phyloP scores from a whole-genome alignment of 2,329 filamentous ascomycete species.

The Colletotrichum aenigma region DNA sequence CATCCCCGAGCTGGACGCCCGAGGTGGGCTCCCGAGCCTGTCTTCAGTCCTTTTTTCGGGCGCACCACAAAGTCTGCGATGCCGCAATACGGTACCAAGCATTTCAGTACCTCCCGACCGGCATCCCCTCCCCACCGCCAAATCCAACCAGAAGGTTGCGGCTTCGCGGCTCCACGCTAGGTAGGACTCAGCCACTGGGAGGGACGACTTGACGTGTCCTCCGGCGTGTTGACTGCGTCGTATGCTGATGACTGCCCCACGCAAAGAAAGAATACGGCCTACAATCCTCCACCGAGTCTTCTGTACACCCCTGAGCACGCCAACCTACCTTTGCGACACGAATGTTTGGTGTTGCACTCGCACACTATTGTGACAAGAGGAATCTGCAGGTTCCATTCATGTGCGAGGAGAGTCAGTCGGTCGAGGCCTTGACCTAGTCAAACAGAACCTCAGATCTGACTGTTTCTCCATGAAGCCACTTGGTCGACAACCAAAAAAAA shows the following conservation, averaged over 20 bases:
- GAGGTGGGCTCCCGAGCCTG: neutral
- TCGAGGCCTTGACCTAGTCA: neutral
- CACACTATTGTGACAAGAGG: neutral
- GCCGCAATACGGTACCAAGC: neutral
- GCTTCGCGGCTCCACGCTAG: neutral
- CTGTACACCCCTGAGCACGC: neutral
- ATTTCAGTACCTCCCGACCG: neutral
- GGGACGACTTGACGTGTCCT: conserved; percentile 1
- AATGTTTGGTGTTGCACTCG: neutral
- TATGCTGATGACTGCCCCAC: neutral
- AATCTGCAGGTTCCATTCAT: neutral
- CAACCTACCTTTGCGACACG: neutral
- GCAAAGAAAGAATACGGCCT: neutral
- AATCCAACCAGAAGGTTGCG: conserved; percentile 9
- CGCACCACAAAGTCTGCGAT: neutral
- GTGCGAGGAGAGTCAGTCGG: neutral
- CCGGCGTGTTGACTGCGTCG: neutral
- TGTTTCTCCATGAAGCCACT: neutral
- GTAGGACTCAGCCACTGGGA: conserved; percentile 12
- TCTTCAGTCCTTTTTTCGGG: neutral
- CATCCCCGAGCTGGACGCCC: neutral
- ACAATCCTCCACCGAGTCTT: neutral
- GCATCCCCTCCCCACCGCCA: neutral
- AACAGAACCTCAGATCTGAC: neutral
- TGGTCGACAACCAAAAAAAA: neutral